Conservation (phyloP, 208 protist species). For the Leishmania tropica region DNA sequence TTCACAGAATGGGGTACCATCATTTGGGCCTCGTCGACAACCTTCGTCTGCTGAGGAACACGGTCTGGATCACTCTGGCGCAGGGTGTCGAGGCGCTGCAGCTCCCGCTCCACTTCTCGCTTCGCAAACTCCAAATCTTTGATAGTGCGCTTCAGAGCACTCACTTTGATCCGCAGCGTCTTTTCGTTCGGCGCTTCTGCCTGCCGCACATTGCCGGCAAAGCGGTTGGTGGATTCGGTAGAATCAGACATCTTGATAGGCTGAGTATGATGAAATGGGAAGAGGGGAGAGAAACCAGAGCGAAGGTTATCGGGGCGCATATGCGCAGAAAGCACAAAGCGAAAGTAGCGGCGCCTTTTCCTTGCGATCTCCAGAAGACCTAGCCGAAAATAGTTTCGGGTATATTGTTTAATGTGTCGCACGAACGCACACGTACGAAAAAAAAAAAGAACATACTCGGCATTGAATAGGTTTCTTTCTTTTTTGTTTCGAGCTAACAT, state of each 20-base stretch:
- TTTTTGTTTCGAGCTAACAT: slow-evolving; percentile 1
- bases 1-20: slow-evolving; percentile 84
- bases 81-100: slow-evolving; percentile 51
- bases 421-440: neutral
- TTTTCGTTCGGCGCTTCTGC: slow-evolving; percentile 54
- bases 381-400: neutral
- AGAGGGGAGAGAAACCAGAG: neutral
- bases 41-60: slow-evolving; percentile 74
- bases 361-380: neutral
- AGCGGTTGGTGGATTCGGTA: slow-evolving; percentile 28
- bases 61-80: slow-evolving; percentile 45
- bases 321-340: slow-evolving; percentile 5
- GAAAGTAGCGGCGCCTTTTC: neutral
- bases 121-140: slow-evolving; percentile 77
- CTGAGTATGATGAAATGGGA: neutral
- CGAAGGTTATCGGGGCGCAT: neutral
- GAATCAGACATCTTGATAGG: slow-evolving; percentile 44
- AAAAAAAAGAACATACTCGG: neutral
- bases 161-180: slow-evolving; percentile 62
- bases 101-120: slow-evolving; percentile 60
- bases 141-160: slow-evolving; percentile 58
- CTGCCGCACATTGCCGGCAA: slow-evolving; percentile 50
- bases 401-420: neutral
- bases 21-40: slow-evolving; percentile 75
- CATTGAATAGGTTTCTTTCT: slow-evolving; percentile 1